Percentiles rank a stretch among this genome's conserved stretches.
Conservation (phyloP, 345 rosid genomes). For the Rhizophora apiculata region DNA sequence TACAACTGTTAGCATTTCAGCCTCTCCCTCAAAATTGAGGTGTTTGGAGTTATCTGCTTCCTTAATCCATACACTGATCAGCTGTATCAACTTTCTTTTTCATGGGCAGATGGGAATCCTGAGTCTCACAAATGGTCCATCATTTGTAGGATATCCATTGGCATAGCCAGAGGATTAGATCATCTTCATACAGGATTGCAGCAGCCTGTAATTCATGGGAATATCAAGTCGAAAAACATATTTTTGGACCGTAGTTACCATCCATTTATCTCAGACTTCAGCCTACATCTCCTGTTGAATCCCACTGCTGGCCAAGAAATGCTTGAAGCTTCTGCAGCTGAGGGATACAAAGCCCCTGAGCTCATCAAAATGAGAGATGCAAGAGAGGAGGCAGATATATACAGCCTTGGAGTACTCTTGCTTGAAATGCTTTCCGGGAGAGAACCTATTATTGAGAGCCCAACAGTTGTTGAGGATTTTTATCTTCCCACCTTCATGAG, state of each 20-base stretch:
- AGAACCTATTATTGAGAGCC: conserved; percentile 59
- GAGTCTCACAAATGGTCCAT: conserved; percentile 57
- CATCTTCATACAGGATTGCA: conserved; percentile 69
- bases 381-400: conserved; percentile 62
- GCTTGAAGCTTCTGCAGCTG: conserved; percentile 68
- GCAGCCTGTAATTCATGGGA: conserved; percentile 67
- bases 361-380: conserved; percentile 79
- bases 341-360: conserved; percentile 96
- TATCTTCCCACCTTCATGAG: conserved; percentile 61
- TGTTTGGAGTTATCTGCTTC: neutral
- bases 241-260: conserved; percentile 47
- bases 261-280: conserved; percentile 66
- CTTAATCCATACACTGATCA: neutral
- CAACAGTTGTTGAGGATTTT: conserved; percentile 57
- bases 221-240: conserved; percentile 77
- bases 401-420: conserved; percentile 71
- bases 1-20: neutral
- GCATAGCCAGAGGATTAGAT: conserved; percentile 67
- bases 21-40: neutral
- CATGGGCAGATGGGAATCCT: conserved; percentile 49
- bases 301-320: conserved; percentile 64
- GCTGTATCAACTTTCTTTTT: conserved; percentile 5
- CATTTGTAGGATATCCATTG: conserved; percentile 51
- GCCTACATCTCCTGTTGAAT: conserved; percentile 64
- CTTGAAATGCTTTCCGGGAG: conserved; percentile 80